A percentile compares a stretch with the other conserved stretches of the same genome.
Evolutionary conservation across 2,329 filamentous ascomycete genomes (phyloP).

Genomic region (Penicillium sp.): DNA sequence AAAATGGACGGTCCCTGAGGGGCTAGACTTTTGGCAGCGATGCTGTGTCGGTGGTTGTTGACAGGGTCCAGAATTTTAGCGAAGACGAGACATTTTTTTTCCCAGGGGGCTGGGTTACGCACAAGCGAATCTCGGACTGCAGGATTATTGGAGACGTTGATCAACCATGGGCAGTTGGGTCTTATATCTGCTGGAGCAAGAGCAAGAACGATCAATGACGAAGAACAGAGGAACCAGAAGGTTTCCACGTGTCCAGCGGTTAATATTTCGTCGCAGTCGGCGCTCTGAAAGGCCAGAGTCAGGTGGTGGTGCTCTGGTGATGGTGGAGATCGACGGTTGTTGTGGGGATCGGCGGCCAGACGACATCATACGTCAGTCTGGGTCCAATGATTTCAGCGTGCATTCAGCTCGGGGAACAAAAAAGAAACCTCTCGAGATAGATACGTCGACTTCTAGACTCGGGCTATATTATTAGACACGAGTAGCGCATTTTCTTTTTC

Average conservation of each 20-base stretch:
- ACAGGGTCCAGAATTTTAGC: slow-evolving; percentile 20
- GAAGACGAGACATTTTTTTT: slow-evolving; percentile 6
- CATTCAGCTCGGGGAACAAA: slow-evolving; percentile 19
- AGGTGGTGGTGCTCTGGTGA: background rate
- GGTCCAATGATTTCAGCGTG: slow-evolving; percentile 30
- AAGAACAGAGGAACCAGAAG: background rate
- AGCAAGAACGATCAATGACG: background rate
- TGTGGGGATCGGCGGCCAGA: slow-evolving; percentile 19
- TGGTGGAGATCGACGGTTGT: slow-evolving; percentile 9
- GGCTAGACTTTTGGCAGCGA: slow-evolving; percentile 12
- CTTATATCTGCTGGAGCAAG: background rate
- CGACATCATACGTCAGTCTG: slow-evolving; percentile 25
- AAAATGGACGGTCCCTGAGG: slow-evolving; percentile 17
- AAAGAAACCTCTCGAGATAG: background rate
- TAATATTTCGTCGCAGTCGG: background rate
- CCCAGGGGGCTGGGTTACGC: slow-evolving; percentile 17
- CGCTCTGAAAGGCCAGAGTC: slow-evolving; percentile 1
- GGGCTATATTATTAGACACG: background rate
- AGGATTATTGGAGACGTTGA: background rate
- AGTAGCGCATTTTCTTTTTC: background rate
- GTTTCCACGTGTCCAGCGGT: slow-evolving; percentile 15
- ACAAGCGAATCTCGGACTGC: background rate
- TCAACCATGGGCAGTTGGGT: background rate
- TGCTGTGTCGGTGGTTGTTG: slow-evolving; percentile 6
- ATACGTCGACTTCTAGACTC: background rate